phyloP scores from a whole-genome alignment of 2,329 filamentous ascomycete species.

The Cryphonectria carpinicola region DNA sequence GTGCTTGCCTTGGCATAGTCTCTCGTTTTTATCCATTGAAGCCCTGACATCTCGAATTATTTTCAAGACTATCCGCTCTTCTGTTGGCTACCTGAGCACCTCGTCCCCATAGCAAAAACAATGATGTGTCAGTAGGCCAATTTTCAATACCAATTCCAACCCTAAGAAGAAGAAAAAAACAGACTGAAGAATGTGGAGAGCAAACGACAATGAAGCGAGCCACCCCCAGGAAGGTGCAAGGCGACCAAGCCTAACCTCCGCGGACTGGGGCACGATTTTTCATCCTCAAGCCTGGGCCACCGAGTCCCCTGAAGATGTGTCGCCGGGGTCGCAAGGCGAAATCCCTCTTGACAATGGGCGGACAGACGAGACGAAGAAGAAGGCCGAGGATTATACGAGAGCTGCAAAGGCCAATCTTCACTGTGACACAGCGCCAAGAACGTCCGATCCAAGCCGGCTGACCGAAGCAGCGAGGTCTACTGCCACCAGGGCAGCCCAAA shows the following conservation, averaged over 20 bases:
- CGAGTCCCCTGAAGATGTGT: slow-evolving; percentile 19
- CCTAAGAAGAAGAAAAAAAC: not conserved
- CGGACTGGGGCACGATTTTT: slow-evolving; percentile 12
- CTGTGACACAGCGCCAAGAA: slow-evolving; percentile 10
- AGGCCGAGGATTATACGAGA: slow-evolving; percentile 15
- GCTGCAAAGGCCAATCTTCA: slow-evolving; percentile 11
- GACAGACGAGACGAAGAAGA: slow-evolving; percentile 23
- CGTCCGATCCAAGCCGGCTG: not conserved
- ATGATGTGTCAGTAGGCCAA: slow-evolving; percentile 19
- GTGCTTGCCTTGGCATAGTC: not conserved
- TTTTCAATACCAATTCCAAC: not conserved
- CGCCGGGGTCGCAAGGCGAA: slow-evolving; percentile 24
- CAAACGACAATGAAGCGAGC: slow-evolving; percentile 16
- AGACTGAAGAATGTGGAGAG: slow-evolving; percentile 22
- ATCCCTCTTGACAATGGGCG: slow-evolving; percentile 19
- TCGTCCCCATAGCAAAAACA: not conserved
- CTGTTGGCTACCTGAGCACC: not conserved
- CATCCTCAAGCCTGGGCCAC: slow-evolving; percentile 6
- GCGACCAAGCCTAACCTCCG: slow-evolving; percentile 11
- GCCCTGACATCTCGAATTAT: not conserved
- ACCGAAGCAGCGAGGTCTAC: not conserved
- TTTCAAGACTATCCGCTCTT: not conserved
- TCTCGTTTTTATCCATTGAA: not conserved
- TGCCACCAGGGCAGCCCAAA: not conserved
- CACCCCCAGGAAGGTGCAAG: slow-evolving; percentile 18